Conservation (phyloP, 345 rosid species). For the Syzygium aqueum region DNA sequence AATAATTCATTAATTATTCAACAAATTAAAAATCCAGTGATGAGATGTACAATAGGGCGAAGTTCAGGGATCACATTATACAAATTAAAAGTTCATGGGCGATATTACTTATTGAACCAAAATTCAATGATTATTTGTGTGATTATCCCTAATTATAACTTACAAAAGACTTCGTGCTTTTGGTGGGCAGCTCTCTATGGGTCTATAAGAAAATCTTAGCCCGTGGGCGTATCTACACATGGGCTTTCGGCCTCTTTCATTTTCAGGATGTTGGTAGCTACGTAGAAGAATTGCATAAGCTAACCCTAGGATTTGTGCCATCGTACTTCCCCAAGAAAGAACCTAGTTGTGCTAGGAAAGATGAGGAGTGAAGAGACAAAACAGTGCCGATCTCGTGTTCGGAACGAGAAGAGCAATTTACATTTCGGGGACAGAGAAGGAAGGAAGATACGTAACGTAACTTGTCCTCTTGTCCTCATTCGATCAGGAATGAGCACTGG, state of each 20-base stretch:
- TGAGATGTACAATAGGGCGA: not conserved
- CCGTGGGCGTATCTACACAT: not conserved
- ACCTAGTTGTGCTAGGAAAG: not conserved
- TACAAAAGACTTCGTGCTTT: not conserved
- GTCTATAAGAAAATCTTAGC: not conserved
- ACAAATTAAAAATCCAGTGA: too few species aligned
- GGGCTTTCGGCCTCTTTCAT: not conserved
- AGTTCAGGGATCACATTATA: too few species aligned
- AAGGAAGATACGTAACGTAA: not conserved
- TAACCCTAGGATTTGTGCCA: not conserved
- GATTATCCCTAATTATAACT: not conserved
- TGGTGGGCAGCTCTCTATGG: not conserved
- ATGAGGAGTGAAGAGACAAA: not conserved
- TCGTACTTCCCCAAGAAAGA: not conserved
- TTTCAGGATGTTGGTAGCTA: not conserved
- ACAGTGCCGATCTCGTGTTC: not conserved
- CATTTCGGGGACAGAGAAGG: not conserved
- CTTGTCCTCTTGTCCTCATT: not conserved
- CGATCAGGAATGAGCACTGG: not conserved
- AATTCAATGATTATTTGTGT: not conserved
- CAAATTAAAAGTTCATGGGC: not conserved
- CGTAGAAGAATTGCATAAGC: not conserved
- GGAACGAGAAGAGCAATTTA: not conserved
- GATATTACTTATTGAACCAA: not conserved
- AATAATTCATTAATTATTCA: too few species aligned